phyloP scores from a whole-genome alignment of 1,139 yeast genomes.

The Debaryomyces coudertii region DNA sequence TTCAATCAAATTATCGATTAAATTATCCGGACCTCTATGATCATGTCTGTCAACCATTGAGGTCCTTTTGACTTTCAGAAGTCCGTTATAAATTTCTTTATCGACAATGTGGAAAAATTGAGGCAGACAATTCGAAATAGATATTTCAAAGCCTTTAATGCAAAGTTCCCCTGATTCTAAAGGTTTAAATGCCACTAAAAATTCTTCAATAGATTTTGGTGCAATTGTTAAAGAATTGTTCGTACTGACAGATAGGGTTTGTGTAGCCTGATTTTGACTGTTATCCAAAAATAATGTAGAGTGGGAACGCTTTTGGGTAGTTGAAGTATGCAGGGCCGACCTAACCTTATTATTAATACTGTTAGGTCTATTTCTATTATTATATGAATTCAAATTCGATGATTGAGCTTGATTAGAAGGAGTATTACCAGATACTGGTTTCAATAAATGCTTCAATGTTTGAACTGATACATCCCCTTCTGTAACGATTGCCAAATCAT shows the following conservation, averaged over 20 bases:
- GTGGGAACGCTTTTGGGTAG: constrained; percentile 5
- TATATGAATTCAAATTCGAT: not conserved
- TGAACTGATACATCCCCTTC: constrained; percentile 32
- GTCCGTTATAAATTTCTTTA: constrained; percentile 25
- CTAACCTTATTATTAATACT: not conserved
- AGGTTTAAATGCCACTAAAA: constrained; percentile 42
- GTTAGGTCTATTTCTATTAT: not conserved
- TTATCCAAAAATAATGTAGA: constrained; percentile 5
- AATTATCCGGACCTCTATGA: constrained; percentile 18
- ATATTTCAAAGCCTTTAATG: constrained; percentile 36
- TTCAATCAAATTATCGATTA: constrained; percentile 25
- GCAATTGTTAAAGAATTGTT: constrained; percentile 23
- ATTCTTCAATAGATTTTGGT: constrained; percentile 34
- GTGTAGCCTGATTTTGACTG: constrained; percentile 9
- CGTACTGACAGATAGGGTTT: constrained; percentile 7
- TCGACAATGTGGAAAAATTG: constrained; percentile 37
- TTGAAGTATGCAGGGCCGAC: constrained; percentile 1
- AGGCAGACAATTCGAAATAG: constrained; percentile 31
- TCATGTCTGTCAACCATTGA: not conserved
- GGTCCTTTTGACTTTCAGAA: constrained; percentile 20
- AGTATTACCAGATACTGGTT: constrained; percentile 8
- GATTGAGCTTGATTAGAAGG: constrained; percentile 1
- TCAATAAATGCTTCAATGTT: constrained; percentile 26
- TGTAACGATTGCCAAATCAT: constrained; percentile 50
- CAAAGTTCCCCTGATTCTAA: constrained; percentile 32